These are phyloP conservation scores for Lecanoromycetidae sp. DNA, from an alignment of 2,329 filamentous ascomycete species.

Conservation along the genomic window DNA sequence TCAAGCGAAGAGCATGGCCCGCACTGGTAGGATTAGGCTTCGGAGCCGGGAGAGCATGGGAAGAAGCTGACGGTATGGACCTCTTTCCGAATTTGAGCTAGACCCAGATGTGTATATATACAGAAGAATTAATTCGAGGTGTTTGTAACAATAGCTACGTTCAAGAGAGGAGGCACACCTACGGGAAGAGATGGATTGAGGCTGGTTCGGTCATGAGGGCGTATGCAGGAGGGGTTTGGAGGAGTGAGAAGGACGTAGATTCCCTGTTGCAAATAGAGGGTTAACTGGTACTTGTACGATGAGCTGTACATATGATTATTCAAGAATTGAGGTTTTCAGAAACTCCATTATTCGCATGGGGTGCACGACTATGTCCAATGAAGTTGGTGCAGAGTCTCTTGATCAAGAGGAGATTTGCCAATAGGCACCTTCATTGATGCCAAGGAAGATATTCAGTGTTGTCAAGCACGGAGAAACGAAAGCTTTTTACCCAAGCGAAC, in stretches of 20 bases:
- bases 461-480: no score
- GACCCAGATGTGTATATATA: neutral
- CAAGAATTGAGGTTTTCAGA: constrained; percentile 4
- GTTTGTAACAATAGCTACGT: constrained; percentile 12
- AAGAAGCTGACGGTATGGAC: constrained; percentile 79
- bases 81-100: neutral
- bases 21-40: constrained; percentile 92
- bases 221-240: neutral
- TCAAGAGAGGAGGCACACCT: constrained; percentile 17
- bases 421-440: no score
- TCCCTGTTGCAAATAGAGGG: neutral
- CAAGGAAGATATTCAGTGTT: no score
- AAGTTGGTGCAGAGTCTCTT: no score
- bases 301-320: constrained; percentile 13
- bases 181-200: constrained; percentile 17
- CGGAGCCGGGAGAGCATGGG: constrained; percentile 90
- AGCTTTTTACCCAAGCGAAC: no score
- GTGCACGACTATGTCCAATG: no score
- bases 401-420: no score
- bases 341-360: no score
- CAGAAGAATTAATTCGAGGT: neutral
- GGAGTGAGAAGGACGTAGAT: neutral
- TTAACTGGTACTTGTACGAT: neutral
- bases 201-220: constrained; percentile 14
- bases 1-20: constrained; percentile 96